A percentile compares a stretch with the other conserved stretches of the same genome.
phyloP scores from a whole-genome alignment of 768 basidiomycete species.

The Candolleomyces eurysporus region DNA sequence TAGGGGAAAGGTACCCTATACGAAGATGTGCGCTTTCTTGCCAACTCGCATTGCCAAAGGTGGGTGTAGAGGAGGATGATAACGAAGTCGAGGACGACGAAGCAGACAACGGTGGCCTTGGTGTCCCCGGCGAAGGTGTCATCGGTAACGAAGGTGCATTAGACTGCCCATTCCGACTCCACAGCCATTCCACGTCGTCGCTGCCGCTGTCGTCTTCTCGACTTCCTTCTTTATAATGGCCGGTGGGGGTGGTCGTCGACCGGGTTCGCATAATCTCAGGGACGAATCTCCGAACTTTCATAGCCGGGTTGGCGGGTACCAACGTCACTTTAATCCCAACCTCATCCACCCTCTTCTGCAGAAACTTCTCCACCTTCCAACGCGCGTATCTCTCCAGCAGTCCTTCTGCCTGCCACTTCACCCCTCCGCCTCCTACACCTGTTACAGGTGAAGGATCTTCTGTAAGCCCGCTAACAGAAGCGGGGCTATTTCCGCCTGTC shows the following conservation, averaged over 20 bases:
- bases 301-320: constrained; percentile 31
- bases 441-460: too few species aligned
- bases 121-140: too few species aligned
- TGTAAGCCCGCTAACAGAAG: too few species aligned
- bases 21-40: neutral
- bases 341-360: constrained; percentile 32
- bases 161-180: neutral
- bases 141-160: too few species aligned
- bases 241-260: too few species aligned
- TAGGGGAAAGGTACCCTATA: neutral
- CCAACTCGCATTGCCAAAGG: neutral
- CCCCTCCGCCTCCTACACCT: constrained; percentile 23
- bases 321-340: constrained; percentile 35
- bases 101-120: too few species aligned
- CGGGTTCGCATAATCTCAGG: neutral
- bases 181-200: neutral
- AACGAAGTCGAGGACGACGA: too few species aligned
- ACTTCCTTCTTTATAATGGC: too few species aligned
- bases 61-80: too few species aligned
- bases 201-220: too few species aligned
- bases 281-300: neutral
- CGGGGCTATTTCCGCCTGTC: neutral
- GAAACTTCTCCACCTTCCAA: constrained; percentile 29
- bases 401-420: constrained; percentile 32
- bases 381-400: constrained; percentile 33